Evolutionary conservation across 805 yeast species (phyloP).

Genomic region (Wickerhamiella azyma): DNA sequence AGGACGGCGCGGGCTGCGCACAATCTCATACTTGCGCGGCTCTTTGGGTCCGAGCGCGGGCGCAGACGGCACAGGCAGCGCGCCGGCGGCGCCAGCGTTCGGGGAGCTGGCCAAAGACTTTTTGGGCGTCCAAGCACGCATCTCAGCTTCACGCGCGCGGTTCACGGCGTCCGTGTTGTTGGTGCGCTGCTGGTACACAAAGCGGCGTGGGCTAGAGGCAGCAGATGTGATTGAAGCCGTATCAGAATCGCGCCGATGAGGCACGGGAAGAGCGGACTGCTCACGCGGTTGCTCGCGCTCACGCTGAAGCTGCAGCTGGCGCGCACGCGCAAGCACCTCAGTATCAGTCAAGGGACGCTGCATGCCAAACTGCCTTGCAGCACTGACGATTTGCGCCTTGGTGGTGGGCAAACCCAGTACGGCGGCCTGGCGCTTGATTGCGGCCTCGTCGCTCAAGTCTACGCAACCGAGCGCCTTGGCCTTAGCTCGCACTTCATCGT

Average conservation of each 20-base stretch:
- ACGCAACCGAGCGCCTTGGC: constrained; percentile 16
- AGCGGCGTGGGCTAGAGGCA: background rate
- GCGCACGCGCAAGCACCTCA: constrained; percentile 4
- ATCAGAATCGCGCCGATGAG: background rate
- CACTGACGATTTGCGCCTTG: constrained; percentile 10
- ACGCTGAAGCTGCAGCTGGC: background rate
- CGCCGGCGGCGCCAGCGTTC: background rate
- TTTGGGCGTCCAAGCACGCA: background rate
- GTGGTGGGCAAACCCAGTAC: constrained; percentile 11
- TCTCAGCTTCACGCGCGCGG: constrained; percentile 3
- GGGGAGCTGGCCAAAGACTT: too few species aligned
- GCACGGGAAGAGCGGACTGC: background rate
- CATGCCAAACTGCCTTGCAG: constrained; percentile 17
- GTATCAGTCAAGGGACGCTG: constrained; percentile 10
- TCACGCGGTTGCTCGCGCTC: too few species aligned
- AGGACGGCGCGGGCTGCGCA: background rate
- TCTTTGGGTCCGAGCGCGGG: background rate
- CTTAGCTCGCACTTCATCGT: too few species aligned
- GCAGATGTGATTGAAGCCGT: background rate
- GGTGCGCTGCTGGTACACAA: background rate
- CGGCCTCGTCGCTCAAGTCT: constrained; percentile 2
- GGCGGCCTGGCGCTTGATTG: constrained; percentile 9
- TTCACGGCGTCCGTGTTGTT: constrained; percentile 4
- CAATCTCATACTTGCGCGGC: constrained; percentile 7
- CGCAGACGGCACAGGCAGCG: background rate